Evolutionary conservation across 176 grass and related monocot species (phyloP), one percentile per base, ranked within the genome.

Genomic region (Chloris gayana): DNA sequence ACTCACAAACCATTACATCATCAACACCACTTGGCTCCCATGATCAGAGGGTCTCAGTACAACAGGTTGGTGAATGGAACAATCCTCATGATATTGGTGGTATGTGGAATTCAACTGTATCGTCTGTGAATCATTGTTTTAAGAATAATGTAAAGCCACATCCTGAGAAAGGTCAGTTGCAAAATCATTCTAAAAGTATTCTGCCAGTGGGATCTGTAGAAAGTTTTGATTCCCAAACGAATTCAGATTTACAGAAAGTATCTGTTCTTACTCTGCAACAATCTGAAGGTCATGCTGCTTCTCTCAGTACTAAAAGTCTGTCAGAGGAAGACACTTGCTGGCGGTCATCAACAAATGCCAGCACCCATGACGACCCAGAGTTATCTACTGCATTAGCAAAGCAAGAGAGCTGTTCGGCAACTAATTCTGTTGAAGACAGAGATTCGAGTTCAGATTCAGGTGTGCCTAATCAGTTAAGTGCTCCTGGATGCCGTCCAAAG

Each of bases 61-160:
- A 82, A 66, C 66, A 72, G 70, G 58, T 69, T 85, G 70, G 42
- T 29, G 54, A 80, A 79, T 54, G 78, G 86, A 85, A 80, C 22
- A 79, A 35, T 77, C 12, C 14, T 73, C 77, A 85, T 60, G 88
- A 91, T 61, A 87, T 56, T 62, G 87, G 64, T 75, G 80, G 69
- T 88, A 74, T 86, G 81, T 85, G 83, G 92, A 98, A 76, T 86
- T 69, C 84, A 67, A 85, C 75, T 19, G 80, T 67, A 74, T 35
- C 70, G 3, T 27, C 34, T 14, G 63, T 8, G 14, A 83, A 26
- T 63, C 35, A 78, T 77, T 69, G 32, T 62, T 13, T 12, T 67
- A 87, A 64, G 73, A 81, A 45, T 87, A 78, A 77, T 74, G 78
- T 67, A 41, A 66, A 82, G 25, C 62, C 14, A 41, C 35, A 80